Base-by-base conservation (phyloP, 2,329 filamentous ascomycete species). In the Talaromyces sp. region DNA sequence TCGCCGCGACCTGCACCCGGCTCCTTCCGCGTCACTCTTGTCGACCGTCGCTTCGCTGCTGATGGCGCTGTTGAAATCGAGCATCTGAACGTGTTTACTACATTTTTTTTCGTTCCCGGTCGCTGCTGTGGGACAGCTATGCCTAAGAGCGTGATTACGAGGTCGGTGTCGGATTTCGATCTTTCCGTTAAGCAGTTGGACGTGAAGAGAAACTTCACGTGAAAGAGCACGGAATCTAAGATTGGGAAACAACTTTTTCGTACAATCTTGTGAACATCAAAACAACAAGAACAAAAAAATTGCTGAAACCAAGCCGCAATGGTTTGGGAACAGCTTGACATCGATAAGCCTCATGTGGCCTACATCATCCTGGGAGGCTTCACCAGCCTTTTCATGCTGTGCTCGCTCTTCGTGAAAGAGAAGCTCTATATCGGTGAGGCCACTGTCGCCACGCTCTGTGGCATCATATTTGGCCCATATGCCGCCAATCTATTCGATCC, bases 301-400 rank as follows among this genome's bases (percentile, higher is more conserved):
- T 50, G 51, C 50, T 13, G 43, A 52, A 32, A 41, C 31, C 52
- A 19, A 26, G 63, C 51, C 66, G 74, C 62, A 54, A 82, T 82
- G 80, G 79, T 74, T 62, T 82, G 80, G 80, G 73, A 81, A 58
- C 80, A 82, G 60, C 68, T 82, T 62, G 76, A 77, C 58, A 88
- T 98, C 80, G 97, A 96, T 78, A 90, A 89, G 82, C 91, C 95
- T 70, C 95, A 99, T 82, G 78, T 98, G 90, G 95, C 96, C 66
- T 99, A 99, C 78, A 91, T 98, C 78, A 97, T 99, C 78, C 82
- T 99, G 60, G 95, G 95, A 70, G 95, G 93, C 75, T 99, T 99
- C 80, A 99, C 95, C 67, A 92, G 89, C 63, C 81, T 99, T 69
- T 99, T 99, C 80, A 99, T 99, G 95, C 82, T 99, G 62, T 96